Percentiles rank a stretch among this genome's conserved stretches.
These are phyloP conservation scores for Zelopaecilomyces penicillatus DNA, from an alignment of 2,329 filamentous ascomycete genomes.

Conservation along the genomic window DNA sequence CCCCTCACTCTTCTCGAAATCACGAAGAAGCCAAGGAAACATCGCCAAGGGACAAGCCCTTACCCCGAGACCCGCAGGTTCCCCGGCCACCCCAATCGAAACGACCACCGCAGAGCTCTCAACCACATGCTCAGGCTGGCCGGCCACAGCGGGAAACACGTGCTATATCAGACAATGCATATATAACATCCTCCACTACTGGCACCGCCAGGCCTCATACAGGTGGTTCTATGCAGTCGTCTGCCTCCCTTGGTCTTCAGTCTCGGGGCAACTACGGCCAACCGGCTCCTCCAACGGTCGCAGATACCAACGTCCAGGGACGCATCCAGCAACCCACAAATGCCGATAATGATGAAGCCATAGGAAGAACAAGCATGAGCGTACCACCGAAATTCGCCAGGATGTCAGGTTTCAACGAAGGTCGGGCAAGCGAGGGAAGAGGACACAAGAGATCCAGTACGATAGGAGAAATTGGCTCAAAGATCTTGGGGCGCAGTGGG, in stretches of 20 bases:
- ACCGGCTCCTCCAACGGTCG: conserved; percentile 77
- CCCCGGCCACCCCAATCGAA: conserved; percentile 27
- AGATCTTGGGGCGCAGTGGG: conserved; percentile 74
- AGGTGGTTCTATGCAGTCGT: conserved; percentile 68
- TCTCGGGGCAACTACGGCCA: conserved; percentile 70
- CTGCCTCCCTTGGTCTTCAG: conserved; percentile 54
- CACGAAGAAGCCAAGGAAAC: conserved; percentile 27
- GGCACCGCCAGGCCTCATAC: conserved; percentile 61
- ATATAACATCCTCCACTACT: conserved; percentile 35
- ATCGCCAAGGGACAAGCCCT: conserved; percentile 44
- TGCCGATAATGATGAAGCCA: conserved; percentile 56
- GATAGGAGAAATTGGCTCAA: conserved; percentile 74
- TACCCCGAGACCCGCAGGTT: conserved; percentile 49
- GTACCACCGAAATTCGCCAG: conserved; percentile 51
- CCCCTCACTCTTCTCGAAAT: conserved; percentile 31
- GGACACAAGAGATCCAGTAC: conserved; percentile 65
- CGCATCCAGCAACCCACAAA: conserved; percentile 69
- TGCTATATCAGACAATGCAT: conserved; percentile 31
- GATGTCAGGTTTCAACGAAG: conserved; percentile 49
- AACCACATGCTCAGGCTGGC: conserved; percentile 26
- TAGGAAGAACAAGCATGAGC: conserved; percentile 53
- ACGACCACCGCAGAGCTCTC: conserved; percentile 33
- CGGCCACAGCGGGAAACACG: conserved; percentile 25
- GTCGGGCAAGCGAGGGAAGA: conserved; percentile 36
- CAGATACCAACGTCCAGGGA: conserved; percentile 81